These are phyloP conservation scores for Murraya paniculata DNA, from an alignment of 345 rosid genomes.

Conservation along the genomic window DNA sequence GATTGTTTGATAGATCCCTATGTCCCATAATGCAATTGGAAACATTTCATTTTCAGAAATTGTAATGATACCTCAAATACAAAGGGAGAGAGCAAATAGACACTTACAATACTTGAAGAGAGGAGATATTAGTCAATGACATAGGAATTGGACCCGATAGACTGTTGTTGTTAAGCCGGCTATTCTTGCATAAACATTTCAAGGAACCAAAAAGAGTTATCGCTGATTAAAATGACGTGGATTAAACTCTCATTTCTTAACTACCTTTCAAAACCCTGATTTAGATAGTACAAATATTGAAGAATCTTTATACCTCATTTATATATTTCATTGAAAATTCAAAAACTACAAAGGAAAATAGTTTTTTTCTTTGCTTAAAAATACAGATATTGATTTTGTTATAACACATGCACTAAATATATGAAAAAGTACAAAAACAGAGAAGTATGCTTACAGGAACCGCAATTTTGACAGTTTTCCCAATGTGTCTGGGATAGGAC, in stretches of 20 bases:
- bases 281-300: neutral
- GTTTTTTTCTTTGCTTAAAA: neutral
- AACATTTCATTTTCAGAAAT: constrained; percentile 1
- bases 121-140: constrained; percentile 80
- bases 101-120: constrained; percentile 96
- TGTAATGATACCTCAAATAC: neutral
- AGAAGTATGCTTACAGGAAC: constrained; percentile 70
- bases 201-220: constrained; percentile 17
- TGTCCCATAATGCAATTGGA: constrained; percentile 18
- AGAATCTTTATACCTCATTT: neutral
- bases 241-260: neutral
- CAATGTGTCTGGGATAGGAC: constrained; percentile 83
- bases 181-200: constrained; percentile 52
- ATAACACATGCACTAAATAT: neutral
- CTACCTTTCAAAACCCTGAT: neutral
- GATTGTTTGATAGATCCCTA: constrained; percentile 96
- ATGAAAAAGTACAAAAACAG: neutral
- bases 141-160: constrained; percentile 79
- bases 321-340: neutral
- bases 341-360: neutral
- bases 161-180: constrained; percentile 97
- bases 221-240: neutral
- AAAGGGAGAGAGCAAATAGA: constrained; percentile 7
- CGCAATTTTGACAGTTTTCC: constrained; percentile 89
- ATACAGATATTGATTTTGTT: neutral